Base-by-base conservation (phyloP, 2,329 filamentous ascomycete species). In the Pseudofabraea citricarpa region DNA sequence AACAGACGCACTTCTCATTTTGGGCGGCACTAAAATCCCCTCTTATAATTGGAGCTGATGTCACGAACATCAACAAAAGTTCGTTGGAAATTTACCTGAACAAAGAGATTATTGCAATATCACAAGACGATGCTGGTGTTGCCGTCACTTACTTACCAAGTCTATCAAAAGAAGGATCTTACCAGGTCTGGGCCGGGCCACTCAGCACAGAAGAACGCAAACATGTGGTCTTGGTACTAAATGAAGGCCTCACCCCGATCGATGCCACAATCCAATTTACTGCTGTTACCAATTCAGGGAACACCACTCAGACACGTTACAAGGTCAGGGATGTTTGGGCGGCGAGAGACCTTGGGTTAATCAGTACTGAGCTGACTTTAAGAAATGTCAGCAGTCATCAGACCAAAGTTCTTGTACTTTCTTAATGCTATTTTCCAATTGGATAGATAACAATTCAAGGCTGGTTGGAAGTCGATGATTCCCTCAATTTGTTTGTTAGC, bases 1-100 rank as follows among this genome's bases (percentile, higher is more conserved):
- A 70, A 52, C 61, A 64, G 41, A 65, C 67, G 18, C 69, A 72
- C 48, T 69, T 71, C 37, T 58, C 67, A 18, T 65, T 71, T 52
- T 72, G 68, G 68, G 65, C 68, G 1, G 67, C 69, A 38, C 62
- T 70, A 36, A 71, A 71, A 49, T 68, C 65, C 0, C 68, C 69
- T 10, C 56, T 72, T 3, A 66, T 71, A 22, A 66, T 71, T 37
- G 65, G 68, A 6, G 63, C 65, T 2, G 62, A 66, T 26, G 50
- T 69, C 5, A 52, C 52, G 1, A 61, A 54, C 6, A 60, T 65
- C 13, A 46, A 41, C 12, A 47, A 48, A 10, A 47, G 55, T 10
- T 57, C 60, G 10, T 48, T 64, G 18, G 52, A 49, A 6, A 62
- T 64, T 13, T 50, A 65, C 5, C 54, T 54, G 8, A 66, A 65